These are phyloP conservation scores for Pleurotus giganteus DNA, from an alignment of 768 basidiomycete genomes.

Conservation along the genomic window DNA sequence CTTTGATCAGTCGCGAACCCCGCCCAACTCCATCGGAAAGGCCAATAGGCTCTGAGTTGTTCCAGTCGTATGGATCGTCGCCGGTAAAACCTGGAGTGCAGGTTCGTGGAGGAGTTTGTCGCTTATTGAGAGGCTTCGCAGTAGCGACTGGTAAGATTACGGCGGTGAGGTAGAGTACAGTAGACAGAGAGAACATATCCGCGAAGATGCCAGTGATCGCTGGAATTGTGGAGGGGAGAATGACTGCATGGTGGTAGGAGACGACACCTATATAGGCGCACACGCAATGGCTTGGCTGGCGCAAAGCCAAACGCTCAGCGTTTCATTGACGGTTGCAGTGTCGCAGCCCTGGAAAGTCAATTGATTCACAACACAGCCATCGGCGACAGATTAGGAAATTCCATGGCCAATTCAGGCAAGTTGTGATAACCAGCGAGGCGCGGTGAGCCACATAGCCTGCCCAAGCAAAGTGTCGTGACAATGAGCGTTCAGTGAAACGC, in stretches of 20 bases:
- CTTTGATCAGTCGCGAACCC: background rate
- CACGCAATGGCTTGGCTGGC: background rate
- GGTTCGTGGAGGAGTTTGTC: background rate
- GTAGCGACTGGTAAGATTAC: background rate
- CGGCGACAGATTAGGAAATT: background rate
- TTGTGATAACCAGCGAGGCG: too few species aligned
- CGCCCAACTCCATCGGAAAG: background rate
- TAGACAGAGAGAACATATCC: background rate
- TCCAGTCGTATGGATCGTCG: slow-evolving; percentile 4
- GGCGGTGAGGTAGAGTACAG: background rate
- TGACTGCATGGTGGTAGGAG: too few species aligned
- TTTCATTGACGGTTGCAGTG: background rate
- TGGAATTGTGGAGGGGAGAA: too few species aligned
- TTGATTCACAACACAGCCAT: background rate
- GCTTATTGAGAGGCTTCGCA: background rate
- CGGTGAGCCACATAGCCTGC: too few species aligned
- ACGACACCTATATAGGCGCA: too few species aligned
- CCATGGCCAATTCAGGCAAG: background rate
- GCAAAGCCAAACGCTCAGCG: background rate
- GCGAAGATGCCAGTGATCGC: background rate
- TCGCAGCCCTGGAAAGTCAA: background rate
- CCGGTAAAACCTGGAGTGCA: slow-evolving; percentile 1
- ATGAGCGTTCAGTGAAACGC: too few species aligned
- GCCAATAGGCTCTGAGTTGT: slow-evolving; percentile 3
- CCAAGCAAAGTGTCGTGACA: too few species aligned